Evolutionary conservation across 164 flowering plant species (phyloP).

Genomic region (Amborella trichopoda): DNA sequence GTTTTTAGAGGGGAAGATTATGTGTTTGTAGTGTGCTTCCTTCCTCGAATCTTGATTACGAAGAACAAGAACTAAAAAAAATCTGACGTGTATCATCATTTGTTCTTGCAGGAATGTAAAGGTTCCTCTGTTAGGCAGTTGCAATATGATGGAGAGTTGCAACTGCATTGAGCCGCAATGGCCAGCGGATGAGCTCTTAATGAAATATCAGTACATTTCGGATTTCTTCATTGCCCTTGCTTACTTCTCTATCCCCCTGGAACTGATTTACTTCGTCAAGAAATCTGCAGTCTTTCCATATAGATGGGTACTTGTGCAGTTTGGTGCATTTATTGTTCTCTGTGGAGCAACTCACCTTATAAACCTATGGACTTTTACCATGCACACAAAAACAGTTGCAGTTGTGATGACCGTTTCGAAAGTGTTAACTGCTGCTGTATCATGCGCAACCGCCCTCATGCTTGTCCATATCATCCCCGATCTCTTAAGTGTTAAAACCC

Average conservation of each 20-base stretch:
- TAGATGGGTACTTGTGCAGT: conserved; percentile 89
- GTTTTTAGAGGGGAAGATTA: too few relatives aligned
- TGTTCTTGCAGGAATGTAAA: too few relatives aligned
- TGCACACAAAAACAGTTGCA: conserved; percentile 61
- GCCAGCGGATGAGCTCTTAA: conserved; percentile 68
- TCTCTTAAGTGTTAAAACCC: conserved; percentile 66
- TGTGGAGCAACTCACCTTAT: conserved; percentile 88
- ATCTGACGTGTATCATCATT: too few relatives aligned
- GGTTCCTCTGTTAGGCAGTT: too few relatives aligned
- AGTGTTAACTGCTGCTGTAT: conserved; percentile 64
- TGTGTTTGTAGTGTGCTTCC: too few relatives aligned
- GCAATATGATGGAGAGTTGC: conserved; percentile 43
- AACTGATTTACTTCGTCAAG: conserved; percentile 81
- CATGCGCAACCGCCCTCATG: conserved; percentile 84
- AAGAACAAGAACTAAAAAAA: too few relatives aligned
- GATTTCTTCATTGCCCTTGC: conserved; percentile 91
- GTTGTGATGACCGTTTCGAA: conserved; percentile 73
- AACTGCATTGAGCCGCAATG: conserved; percentile 75
- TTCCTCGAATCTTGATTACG: too few relatives aligned
- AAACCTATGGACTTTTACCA: conserved; percentile 67
- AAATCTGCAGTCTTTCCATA: conserved; percentile 83
- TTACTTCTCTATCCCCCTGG: conserved; percentile 81
- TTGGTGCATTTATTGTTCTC: conserved; percentile 89
- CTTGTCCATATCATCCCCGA: conserved; percentile 89
- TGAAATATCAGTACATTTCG: conserved; percentile 80